These are phyloP conservation scores for Rhododendron ovatum DNA, from an alignment of 148 eudicot genomes.

Conservation along the genomic window DNA sequence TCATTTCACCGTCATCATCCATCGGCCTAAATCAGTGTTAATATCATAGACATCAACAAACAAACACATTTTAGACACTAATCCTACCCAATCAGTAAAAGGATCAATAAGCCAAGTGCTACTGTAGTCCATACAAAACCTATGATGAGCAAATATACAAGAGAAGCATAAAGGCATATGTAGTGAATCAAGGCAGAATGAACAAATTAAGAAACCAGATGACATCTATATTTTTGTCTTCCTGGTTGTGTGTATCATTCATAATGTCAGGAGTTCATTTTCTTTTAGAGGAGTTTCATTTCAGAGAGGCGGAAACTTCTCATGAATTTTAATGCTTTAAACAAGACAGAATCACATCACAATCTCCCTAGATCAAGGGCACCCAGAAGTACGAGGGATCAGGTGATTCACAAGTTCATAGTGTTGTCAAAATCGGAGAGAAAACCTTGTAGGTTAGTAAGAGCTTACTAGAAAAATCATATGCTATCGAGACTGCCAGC, in stretches of 20 bases:
- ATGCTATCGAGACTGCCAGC: constrained; percentile 42
- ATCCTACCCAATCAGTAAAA: background rate
- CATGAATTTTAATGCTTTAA: background rate
- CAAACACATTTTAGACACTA: background rate
- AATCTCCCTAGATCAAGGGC: background rate
- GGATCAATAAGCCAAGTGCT: background rate
- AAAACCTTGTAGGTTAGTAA: background rate
- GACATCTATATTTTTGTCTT: background rate
- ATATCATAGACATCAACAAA: background rate
- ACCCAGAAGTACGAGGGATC: background rate
- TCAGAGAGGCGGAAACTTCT: background rate
- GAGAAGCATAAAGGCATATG: background rate
- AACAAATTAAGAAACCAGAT: background rate
- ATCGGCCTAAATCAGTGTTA: background rate
- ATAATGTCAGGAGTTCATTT: background rate
- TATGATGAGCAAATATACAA: background rate
- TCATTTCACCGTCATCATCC: background rate
- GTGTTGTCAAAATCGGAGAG: background rate
- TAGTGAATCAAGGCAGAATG: background rate
- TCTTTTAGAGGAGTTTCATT: background rate
- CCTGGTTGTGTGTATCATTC: background rate
- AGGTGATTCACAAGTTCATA: background rate
- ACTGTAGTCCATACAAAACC: background rate
- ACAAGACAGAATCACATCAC: background rate
- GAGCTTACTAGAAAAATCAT: constrained; percentile 12